Conservation (phyloP, 495 filamentous ascomycete genomes). For the Mytilinidion resinicola region DNA sequence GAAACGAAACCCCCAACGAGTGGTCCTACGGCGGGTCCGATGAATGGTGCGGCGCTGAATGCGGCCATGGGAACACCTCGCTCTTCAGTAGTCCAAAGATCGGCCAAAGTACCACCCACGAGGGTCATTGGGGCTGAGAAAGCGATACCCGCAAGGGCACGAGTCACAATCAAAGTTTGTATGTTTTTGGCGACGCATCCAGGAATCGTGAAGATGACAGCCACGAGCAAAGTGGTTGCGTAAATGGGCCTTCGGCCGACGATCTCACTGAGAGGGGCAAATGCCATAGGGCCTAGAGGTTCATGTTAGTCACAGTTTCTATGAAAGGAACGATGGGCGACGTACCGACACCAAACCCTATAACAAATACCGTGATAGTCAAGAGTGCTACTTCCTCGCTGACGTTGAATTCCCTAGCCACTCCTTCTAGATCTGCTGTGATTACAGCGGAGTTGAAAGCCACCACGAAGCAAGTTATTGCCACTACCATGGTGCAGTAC, state of each 20-base stretch:
- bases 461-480: constrained; percentile 58
- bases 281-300: constrained; percentile 60
- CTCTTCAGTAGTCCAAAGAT: constrained; percentile 76
- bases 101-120: constrained; percentile 73
- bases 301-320: not conserved
- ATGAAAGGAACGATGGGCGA: not conserved
- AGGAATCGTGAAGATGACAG: constrained; percentile 71
- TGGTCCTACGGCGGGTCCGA: constrained; percentile 68
- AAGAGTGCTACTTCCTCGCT: constrained; percentile 61
- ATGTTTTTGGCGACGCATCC: constrained; percentile 71
- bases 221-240: constrained; percentile 52
- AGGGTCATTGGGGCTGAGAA: constrained; percentile 81
- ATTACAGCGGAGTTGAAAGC: constrained; percentile 59
- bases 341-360: constrained; percentile 71
- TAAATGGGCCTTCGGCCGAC: constrained; percentile 65
- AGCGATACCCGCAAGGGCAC: constrained; percentile 71
- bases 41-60: constrained; percentile 71
- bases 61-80: constrained; percentile 82
- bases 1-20: constrained; percentile 69
- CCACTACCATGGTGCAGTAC: constrained; percentile 63
- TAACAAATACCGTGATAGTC: constrained; percentile 61
- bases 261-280: constrained; percentile 71
- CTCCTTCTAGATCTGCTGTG: constrained; percentile 60
- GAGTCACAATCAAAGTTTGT: constrained; percentile 63
- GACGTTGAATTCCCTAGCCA: constrained; percentile 54